Evolutionary conservation across 805 yeast genomes (phyloP).

Genomic region (Lipomyces yamadae): DNA sequence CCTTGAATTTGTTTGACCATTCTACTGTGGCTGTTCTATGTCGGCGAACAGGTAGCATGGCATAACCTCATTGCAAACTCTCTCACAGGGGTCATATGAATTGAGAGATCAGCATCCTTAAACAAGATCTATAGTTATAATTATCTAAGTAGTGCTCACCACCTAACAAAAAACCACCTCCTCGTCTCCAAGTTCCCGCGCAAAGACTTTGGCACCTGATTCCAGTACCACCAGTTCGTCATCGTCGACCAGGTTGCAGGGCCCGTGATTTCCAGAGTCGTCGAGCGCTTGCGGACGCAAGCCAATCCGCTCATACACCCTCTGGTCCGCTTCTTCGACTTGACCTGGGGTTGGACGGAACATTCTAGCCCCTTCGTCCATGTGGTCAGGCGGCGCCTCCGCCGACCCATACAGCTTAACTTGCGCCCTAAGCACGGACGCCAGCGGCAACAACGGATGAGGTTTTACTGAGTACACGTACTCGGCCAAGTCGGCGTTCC

Average conservation of each 20-base stretch:
- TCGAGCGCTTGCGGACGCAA: neutral
- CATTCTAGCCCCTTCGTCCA: neutral
- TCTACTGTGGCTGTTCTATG: too few species aligned
- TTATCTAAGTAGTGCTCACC: too few species aligned
- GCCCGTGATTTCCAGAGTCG: neutral
- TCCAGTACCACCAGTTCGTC: constrained; percentile 8
- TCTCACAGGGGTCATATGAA: too few species aligned
- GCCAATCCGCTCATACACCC: neutral
- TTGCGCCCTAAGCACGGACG: neutral
- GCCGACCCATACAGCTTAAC: neutral
- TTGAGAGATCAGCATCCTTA: too few species aligned
- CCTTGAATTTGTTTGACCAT: too few species aligned
- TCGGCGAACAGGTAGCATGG: too few species aligned
- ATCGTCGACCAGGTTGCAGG: constrained; percentile 5
- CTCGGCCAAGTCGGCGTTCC: constrained; percentile 2
- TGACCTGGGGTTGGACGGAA: neutral
- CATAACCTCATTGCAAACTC: too few species aligned
- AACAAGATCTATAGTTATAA: too few species aligned
- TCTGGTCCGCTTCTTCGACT: too few species aligned
- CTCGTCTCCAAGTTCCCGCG: neutral
- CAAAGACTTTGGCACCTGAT: constrained; percentile 3
- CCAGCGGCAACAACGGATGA: neutral
- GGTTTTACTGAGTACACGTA: constrained; percentile 3
- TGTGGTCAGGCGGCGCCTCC: neutral
- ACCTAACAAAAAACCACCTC: constrained; percentile 5